Evolutionary conservation across 169 alveolate genomes (phyloP), one percentile per base, ranked within the genome.

Genomic region (Theileria annulata): DNA sequence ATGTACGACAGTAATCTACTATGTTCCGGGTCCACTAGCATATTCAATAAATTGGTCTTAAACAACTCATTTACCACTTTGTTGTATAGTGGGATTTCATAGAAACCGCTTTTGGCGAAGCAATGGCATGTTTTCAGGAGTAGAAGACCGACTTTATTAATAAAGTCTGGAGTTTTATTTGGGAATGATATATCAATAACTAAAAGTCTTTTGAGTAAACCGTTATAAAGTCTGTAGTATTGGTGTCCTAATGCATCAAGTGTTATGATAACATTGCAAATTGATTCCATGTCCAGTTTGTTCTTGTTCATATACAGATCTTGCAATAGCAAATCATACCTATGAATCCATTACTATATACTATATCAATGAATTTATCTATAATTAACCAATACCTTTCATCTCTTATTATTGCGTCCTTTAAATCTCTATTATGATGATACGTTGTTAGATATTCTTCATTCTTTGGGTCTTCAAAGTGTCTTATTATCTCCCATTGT

Each of bases 211-310:
- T 83, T 83, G 51, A 87, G 56, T 58, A 90, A 74, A 10, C 92
- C 90, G 74, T 87, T 90, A 75, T 80, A 85, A 12, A 90, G 80
- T 67, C 87, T 71, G 59, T 71, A 87, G 63, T 87, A 80, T 58
- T 69, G 83, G 89, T 87, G 88, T 37, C 83, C 76, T 75, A 90
- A 56, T 47, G 75, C 86, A 72, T 87, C 88, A 30, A 90, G 87
- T 35, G 94, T 79, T 47, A 87, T 86, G 56, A 90, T 81, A 37
- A 90, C 86, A 58, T 87, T 87, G 75, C 94, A 90, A 4, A 86
- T 86, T 25, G 93, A 87, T 74, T 70, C 83, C 56, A 84, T 83
- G 85, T 90, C 94, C 62, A 90, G 81, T 51, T 87, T 87, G 63
- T 74, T 84, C 64, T 92, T 59, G 73, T 90, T 86, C 67, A 73